Evolutionary conservation across 768 basidiomycete species (phyloP), one percentile per base, ranked within the genome.

Genomic region (Candolleomyces efflorescens): DNA sequence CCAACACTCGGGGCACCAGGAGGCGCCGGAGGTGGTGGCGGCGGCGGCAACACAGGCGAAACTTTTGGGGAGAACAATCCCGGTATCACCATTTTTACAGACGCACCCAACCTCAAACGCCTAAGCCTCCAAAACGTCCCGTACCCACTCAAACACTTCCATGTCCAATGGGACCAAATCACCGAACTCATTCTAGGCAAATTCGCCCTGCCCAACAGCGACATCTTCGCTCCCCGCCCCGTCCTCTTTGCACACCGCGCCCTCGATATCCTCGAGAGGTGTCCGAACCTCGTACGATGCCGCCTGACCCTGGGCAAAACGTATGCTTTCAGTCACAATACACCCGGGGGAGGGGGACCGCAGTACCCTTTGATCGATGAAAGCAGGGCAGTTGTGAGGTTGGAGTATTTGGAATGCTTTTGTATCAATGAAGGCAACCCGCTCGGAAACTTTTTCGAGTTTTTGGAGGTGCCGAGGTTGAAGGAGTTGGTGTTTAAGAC

Each of bases 121-220:
- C 55, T 56, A 3, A 56, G 55, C 47, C 36, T 56, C 13, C 55
- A 56, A 27, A 56, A 37, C 45, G 32, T 56, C 9, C 55, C 55
- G 3, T 46, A 46, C 24, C 32, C 46, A 36, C 46, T 56, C 10
- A 56, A 47, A 46, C 32, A 46, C 20, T 27, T 56, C 36, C 46
- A 44, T 7, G 46, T 56, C 10, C 55, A 46, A 9, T 56, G 55
- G 55, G 32, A 56, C 12, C 45, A 46, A 10, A 44, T 56, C 24
- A 56, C 55, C 32, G 55, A 56, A 46, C 55, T 56, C 18, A 56
- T 56, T 37, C 47, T 56, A 18, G 55, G 47, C 32, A 46, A 56
- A 39, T 56, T 48, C 26, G 45, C n/a, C 13, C 23, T 26, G n/a
- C 26, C 47, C 22, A 46, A 56, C 27, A 15, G 45, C 15, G 55